Conservation (phyloP, 2,329 filamentous ascomycete species). For the Pestalotiopsis sp. region DNA sequence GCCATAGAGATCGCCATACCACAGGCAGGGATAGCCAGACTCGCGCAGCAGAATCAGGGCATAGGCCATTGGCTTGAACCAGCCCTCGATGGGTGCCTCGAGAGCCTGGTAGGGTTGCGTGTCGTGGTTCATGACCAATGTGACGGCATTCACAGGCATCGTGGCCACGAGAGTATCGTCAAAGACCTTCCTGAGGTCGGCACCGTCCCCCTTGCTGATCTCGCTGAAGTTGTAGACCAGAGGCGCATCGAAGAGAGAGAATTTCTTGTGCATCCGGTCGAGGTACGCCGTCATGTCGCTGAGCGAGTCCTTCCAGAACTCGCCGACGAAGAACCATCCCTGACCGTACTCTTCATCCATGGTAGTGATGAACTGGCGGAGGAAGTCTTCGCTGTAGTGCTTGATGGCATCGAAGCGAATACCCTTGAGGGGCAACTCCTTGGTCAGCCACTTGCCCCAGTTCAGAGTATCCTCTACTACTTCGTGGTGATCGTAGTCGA, state of each 20-base stretch:
- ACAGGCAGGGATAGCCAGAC: slow-evolving; percentile 66
- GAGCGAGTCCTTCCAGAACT: slow-evolving; percentile 68
- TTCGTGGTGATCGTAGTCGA: slow-evolving; percentile 35
- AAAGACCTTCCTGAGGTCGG: slow-evolving; percentile 67
- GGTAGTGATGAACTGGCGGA: slow-evolving; percentile 15
- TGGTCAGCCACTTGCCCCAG: slow-evolving; percentile 35
- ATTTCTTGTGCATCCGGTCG: slow-evolving; percentile 58
- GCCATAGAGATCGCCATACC: slow-evolving; percentile 73
- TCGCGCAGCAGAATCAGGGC: slow-evolving; percentile 67
- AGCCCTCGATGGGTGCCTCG: slow-evolving; percentile 61
- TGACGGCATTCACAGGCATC: slow-evolving; percentile 44
- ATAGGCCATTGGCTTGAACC: slow-evolving; percentile 75
- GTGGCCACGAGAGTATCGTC: slow-evolving; percentile 57
- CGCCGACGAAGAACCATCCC: slow-evolving; percentile 67
- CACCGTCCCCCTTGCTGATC: slow-evolving; percentile 56
- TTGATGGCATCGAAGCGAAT: slow-evolving; percentile 39
- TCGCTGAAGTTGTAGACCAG: slow-evolving; percentile 69
- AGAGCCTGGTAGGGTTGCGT: slow-evolving; percentile 50
- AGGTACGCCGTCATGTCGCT: slow-evolving; percentile 59
- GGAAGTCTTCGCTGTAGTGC: slow-evolving; percentile 31
- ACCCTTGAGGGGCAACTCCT: slow-evolving; percentile 32
- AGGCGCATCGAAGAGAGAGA: slow-evolving; percentile 68
- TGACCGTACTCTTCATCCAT: slow-evolving; percentile 37
- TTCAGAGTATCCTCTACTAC: slow-evolving; percentile 32
- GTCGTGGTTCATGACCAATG: slow-evolving; percentile 74